phyloP scores from a whole-genome alignment of 805 yeast genomes.

The Debaryomyces tyrocola region DNA sequence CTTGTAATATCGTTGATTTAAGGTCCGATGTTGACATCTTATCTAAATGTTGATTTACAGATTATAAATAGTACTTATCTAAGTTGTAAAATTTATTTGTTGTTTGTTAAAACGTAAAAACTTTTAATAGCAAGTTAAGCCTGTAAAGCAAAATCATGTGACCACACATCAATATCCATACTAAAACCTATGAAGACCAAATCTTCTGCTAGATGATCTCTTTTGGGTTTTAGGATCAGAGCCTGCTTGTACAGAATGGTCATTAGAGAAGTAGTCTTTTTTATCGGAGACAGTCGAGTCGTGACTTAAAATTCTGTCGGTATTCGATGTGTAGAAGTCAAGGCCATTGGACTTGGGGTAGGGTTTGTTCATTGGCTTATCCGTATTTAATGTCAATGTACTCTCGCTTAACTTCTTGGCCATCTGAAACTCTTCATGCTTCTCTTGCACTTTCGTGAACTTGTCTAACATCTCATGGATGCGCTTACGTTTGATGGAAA shows the following conservation, averaged over 20 bases:
- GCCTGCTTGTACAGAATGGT: not conserved
- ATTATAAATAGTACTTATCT: slow-evolving; percentile 5
- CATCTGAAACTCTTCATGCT: slow-evolving; percentile 19
- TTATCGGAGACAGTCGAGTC: not conserved
- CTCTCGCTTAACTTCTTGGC: slow-evolving; percentile 1
- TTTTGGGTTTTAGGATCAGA: slow-evolving; percentile 1
- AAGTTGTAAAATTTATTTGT: slow-evolving; percentile 8
- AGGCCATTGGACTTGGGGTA: not conserved
- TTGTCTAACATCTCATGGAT: slow-evolving; percentile 43
- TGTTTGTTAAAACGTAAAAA: not conserved
- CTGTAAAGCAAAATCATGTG: slow-evolving; percentile 7
- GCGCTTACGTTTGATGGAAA: slow-evolving; percentile 38
- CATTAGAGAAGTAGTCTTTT: slow-evolving; percentile 4
- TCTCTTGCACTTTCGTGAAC: slow-evolving; percentile 36
- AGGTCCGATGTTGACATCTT: slow-evolving; percentile 6
- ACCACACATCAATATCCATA: not conserved
- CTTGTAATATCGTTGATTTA: slow-evolving; percentile 3
- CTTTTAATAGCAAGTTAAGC: not conserved
- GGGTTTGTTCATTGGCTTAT: not conserved
- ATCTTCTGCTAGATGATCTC: slow-evolving; percentile 4
- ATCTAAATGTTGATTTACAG: slow-evolving; percentile 1
- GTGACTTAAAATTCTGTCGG: not conserved
- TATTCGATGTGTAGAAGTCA: not conserved
- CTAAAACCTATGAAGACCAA: slow-evolving; percentile 2
- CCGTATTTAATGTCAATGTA: not conserved